These are phyloP conservation scores for Xylaria bambusicola DNA, from an alignment of 495 filamentous ascomycete genomes.

Conservation along the genomic window DNA sequence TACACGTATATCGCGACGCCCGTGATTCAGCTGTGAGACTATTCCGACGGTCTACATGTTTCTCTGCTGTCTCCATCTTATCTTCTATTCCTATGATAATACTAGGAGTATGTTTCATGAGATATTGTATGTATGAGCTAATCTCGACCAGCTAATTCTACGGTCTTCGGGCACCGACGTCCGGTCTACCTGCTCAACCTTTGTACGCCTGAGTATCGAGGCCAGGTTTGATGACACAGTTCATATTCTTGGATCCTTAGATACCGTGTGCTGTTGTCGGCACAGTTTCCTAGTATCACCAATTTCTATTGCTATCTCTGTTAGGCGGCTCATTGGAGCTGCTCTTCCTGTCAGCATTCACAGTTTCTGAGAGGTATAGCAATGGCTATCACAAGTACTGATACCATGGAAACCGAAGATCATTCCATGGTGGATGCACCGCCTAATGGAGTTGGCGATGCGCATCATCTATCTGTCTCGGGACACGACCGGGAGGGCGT, in stretches of 20 bases:
- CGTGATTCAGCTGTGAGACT: neutral
- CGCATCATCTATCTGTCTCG: constrained; percentile 9
- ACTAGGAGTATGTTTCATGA: neutral
- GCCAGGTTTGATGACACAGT: neutral
- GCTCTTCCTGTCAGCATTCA: neutral
- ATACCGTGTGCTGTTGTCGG: neutral
- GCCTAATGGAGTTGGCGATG: constrained; percentile 40
- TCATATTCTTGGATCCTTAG: neutral
- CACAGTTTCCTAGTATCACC: neutral
- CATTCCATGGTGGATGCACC: constrained; percentile 38
- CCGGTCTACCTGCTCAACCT: neutral
- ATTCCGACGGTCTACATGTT: neutral
- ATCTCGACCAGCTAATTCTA: constrained; percentile 9
- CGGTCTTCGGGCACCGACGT: constrained; percentile 9
- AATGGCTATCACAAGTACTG: constrained; percentile 37
- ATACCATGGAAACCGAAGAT: constrained; percentile 44
- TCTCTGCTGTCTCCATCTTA: neutral
- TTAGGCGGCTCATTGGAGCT: neutral
- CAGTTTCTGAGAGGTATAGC: neutral
- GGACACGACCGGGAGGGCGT: constrained; percentile 22
- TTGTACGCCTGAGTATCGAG: constrained; percentile 4
- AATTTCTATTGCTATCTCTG: neutral
- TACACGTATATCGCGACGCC: neutral
- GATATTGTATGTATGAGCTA: neutral
- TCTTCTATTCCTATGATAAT: neutral